Evolutionary conservation across 139 green algal species (phyloP).

Genomic region (Chlorella sp.): DNA sequence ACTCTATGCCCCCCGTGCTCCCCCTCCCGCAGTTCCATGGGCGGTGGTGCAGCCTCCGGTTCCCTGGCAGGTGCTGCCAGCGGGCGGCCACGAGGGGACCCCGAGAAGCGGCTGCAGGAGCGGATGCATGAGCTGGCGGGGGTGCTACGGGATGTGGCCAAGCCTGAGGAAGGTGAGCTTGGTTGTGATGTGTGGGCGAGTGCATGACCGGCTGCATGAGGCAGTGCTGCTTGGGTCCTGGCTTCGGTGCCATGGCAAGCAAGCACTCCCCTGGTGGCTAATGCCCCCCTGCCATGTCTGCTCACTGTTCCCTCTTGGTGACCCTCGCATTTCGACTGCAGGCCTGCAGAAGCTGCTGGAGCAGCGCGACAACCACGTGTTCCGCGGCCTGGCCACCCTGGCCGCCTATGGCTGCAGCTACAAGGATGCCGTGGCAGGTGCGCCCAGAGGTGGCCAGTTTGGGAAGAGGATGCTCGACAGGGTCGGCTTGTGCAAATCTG

Average conservation of each 20-base stretch:
- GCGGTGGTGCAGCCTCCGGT: background rate
- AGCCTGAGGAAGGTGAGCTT: constrained; percentile 48
- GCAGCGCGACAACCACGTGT: constrained; percentile 75
- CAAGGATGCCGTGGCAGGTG: constrained; percentile 27
- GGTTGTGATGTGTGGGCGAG: too few species aligned
- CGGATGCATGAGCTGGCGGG: constrained; percentile 37
- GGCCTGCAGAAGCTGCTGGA: constrained; percentile 63
- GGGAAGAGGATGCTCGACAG: too few species aligned
- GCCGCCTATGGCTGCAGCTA: constrained; percentile 15
- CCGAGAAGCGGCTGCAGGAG: constrained; percentile 42
- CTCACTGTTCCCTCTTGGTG: too few species aligned
- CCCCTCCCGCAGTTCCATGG: background rate
- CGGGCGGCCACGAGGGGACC: background rate
- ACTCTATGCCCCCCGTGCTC: too few species aligned
- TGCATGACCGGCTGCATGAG: too few species aligned
- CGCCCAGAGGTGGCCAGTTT: too few species aligned
- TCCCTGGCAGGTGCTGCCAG: too few species aligned
- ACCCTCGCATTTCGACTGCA: background rate
- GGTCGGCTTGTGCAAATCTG: too few species aligned
- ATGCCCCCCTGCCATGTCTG: too few species aligned
- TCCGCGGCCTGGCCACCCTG: constrained; percentile 62
- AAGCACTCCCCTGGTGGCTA: too few species aligned
- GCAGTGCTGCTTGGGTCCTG: too few species aligned
- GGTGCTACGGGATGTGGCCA: constrained; percentile 37
- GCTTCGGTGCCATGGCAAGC: too few species aligned